Evolutionary conservation across 192 early-diverging fungal species (phyloP), one percentile per base, ranked within the genome.

Genomic region (Dissophora ornata): DNA sequence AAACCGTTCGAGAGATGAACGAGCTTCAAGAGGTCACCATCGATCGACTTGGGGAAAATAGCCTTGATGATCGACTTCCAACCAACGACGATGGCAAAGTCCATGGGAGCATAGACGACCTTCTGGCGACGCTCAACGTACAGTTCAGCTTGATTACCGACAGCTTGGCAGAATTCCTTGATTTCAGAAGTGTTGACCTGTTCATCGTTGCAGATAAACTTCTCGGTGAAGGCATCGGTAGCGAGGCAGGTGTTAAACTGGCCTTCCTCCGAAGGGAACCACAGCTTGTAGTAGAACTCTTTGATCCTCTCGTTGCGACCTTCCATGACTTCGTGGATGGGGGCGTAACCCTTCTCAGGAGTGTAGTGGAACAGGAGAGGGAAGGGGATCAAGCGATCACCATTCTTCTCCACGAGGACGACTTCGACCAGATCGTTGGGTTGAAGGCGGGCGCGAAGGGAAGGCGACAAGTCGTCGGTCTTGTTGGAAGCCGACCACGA

Each of bases 1-100:
- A 95, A 98, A 30, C 93, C 93, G 84, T 98, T 98, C 65, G 92
- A 92, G 59, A 98, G 86, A 81, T 98, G 96, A 41, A 98, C 96
- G 7, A 98, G 84, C 54, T 89, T 87, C 69, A 98, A 86, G 46
- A 98, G 86, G 68, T 98, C 96, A 47, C 94, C 96, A 77, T 98
- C 93, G 58, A 98, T 94, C 24, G 94, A 91, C 80, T 93, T 93
- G 51, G 95, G 93, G 85, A 95, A 87, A 53, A 98, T 94, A 22
- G 93, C 94, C 83, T 93, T 92, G 78, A 96, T 92, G 57, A 96
- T 92, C 33, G 91, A 85, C 87, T 90, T 87, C 95, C 95, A 92
- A 34, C 91, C 94, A 55, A 93, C 93, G 54, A 96, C 93, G 60
- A 98, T 98, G 56, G 93, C 94, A 83, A 95, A 96, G 83, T 96